Conservation (phyloP, 192 early-diverging fungal genomes). For the Podila horticola region DNA sequence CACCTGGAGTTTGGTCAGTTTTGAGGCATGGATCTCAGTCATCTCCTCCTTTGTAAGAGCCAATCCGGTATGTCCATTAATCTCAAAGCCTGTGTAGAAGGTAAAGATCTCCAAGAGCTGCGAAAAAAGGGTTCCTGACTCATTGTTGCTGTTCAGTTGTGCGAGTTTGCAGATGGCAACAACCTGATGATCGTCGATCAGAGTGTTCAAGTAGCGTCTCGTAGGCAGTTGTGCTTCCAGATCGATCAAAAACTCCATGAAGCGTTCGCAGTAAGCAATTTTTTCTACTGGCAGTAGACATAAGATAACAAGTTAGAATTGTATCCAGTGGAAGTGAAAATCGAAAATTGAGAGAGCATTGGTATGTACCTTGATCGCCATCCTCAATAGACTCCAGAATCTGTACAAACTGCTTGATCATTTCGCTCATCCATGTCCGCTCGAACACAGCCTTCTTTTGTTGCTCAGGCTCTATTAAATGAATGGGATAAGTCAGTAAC, state of each 20-base stretch:
- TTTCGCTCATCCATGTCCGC: constrained; percentile 70
- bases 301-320: no score
- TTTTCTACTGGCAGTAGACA: constrained; percentile 31
- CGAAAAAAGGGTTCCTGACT: constrained; percentile 59
- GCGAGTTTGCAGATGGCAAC: constrained; percentile 61
- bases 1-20: constrained; percentile 75
- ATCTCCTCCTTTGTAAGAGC: constrained; percentile 75
- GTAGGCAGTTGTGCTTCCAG: constrained; percentile 91
- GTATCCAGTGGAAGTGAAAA: constrained; percentile 17
- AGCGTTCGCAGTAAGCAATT: constrained; percentile 72
- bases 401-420: constrained; percentile 74
- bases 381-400: constrained; percentile 65
- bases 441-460: constrained; percentile 67
- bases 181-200: constrained; percentile 87
- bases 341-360: no score
- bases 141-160: constrained; percentile 51
- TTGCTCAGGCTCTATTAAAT: constrained; percentile 50
- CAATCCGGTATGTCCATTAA: constrained; percentile 83
- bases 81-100: constrained; percentile 82
- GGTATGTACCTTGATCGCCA: constrained; percentile 53
- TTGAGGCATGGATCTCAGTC: constrained; percentile 67
- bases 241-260: constrained; percentile 89
- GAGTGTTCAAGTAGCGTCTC: constrained; percentile 83
- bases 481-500: neutral
- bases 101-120: constrained; percentile 75